Base-by-base conservation (phyloP, 805 yeast species). In the Kluyveromyces siamensis region DNA sequence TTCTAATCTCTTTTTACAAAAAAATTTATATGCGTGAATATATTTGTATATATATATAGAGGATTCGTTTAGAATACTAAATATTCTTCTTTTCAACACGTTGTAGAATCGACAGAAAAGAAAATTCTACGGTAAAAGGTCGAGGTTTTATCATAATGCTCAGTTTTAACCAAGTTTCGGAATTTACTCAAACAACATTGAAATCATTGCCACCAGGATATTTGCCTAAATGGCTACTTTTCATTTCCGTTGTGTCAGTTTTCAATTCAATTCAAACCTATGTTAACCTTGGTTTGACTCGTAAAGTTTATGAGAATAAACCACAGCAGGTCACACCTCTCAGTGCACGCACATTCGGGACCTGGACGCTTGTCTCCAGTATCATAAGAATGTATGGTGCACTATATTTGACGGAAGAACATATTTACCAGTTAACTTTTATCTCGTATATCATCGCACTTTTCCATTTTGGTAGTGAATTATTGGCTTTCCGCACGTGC, bases 281-380 rank as follows among this genome's bases (percentile, higher is more conserved):
- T 68, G 65, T 79, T 42, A 93, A 89, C 41, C 73, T 84, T 27
- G 72, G 75, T 27, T 74, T 93, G 47, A 86, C 96, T 2, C 80
- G 84, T 56, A 75, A 81, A 54, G 97, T 93, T 8, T 93, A 93
- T 63, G 83, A 77, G 35, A 73, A 68, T 46, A 67, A 76, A 42
- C 88, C 90, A 14, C 55, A 62, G 7, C 77, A 84, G 63, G 84
- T 83, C 25, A 78, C 81, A 1, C 66, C 70, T 13, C 72, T 93
- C 55, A 81, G 93, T 57, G 96, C 96, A n/a, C 79, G 99, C 59
- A 91, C 99, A 0, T 93, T 93, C 66, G 99, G 99, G 35, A 93
- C 99, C 0, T 93, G 99, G 99, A 93, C 99, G 0, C 72, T 90
- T 38, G 75, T 90, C 57, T 82, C 96, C 2, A 79, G 96, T 1